phyloP scores from a whole-genome alignment of 2,329 filamentous ascomycete species.

The Ophiognomonia clavigignenti-juglandacearum region DNA sequence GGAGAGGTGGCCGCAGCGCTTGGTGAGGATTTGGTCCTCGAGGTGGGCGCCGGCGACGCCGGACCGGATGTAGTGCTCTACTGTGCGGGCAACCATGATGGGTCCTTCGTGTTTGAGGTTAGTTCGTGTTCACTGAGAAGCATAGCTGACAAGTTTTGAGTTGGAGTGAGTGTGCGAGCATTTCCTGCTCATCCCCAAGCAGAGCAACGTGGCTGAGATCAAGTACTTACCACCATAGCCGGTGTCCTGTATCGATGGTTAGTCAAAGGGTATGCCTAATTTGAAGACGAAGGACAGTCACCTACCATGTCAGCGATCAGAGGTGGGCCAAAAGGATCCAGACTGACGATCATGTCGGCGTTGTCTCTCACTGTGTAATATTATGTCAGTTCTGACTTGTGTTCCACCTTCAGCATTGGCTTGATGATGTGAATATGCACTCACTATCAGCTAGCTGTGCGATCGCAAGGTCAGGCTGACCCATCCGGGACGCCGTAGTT shows the following conservation, averaged over 20 bases:
- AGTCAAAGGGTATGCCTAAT: no score
- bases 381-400: neutral
- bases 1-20: constrained; percentile 34
- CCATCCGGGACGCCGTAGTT: constrained; percentile 55
- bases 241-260: no score
- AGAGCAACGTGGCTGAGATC: no score
- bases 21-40: constrained; percentile 31
- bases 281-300: neutral
- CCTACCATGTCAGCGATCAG: constrained; percentile 43
- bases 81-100: constrained; percentile 33
- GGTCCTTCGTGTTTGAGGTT: constrained; percentile 21
- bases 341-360: constrained; percentile 47
- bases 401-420: neutral
- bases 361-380: constrained; percentile 35
- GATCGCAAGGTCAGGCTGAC: constrained; percentile 58
- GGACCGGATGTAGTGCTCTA: constrained; percentile 47
- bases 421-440: neutral
- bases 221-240: constrained; percentile 42
- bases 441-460: constrained; percentile 42
- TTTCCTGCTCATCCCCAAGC: no score
- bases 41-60: constrained; percentile 39
- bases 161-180: no score
- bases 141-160: no score
- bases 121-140: neutral
- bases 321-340: constrained; percentile 38